Evolutionary conservation across 768 basidiomycete species (phyloP).

Genomic region (Mycena crocata): DNA sequence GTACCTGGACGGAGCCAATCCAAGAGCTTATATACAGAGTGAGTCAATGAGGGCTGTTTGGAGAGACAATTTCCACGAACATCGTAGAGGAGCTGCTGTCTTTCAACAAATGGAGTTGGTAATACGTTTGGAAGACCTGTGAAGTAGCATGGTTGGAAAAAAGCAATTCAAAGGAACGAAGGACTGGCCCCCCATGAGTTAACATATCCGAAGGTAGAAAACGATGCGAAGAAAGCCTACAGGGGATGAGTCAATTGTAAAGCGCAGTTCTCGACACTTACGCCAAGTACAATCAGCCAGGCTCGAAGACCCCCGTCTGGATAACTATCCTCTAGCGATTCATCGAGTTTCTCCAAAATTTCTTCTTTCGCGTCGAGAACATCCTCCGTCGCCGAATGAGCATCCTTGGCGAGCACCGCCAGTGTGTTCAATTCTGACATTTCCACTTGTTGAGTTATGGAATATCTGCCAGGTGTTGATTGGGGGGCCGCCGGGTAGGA

Average conservation of each 20-base stretch:
- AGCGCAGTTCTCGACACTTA: slow-evolving; percentile 20
- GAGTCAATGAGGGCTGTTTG: too few species aligned
- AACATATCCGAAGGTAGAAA: slow-evolving; percentile 69
- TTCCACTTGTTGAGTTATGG: neutral
- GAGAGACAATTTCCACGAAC: slow-evolving; percentile 68
- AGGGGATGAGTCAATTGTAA: neutral
- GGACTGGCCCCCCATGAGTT: slow-evolving; percentile 81
- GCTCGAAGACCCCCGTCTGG: slow-evolving; percentile 57
- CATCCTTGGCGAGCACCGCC: neutral
- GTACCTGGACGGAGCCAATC: slow-evolving; percentile 85
- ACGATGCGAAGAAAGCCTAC: slow-evolving; percentile 21
- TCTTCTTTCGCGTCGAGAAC: neutral
- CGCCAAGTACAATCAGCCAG: slow-evolving; percentile 54
- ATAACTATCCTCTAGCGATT: slow-evolving; percentile 21
- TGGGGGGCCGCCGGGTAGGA: too few species aligned
- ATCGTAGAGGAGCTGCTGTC: slow-evolving; percentile 61
- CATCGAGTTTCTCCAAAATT: neutral
- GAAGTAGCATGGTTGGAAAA: neutral
- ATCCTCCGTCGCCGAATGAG: neutral
- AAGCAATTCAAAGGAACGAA: neutral
- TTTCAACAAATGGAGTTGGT: slow-evolving; percentile 63
- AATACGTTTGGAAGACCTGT: slow-evolving; percentile 81
- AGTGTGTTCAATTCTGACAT: neutral
- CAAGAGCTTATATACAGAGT: too few species aligned
- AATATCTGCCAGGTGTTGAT: too few species aligned